phyloP scores from a whole-genome alignment of 202 grass and related monocot species.

The Bolboschoenoplectus hybrid region DNA sequence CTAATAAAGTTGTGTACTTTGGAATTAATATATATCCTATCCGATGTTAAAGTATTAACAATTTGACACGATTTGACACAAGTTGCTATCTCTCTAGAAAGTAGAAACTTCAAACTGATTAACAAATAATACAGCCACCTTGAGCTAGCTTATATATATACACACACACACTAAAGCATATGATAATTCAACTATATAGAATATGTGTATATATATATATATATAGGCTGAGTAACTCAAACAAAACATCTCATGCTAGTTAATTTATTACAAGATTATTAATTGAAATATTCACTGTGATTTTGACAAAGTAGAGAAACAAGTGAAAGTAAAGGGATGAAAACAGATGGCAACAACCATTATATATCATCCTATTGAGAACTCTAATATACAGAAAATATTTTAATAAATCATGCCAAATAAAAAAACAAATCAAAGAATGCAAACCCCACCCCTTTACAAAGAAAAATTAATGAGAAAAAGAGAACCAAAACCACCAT shows the following conservation, averaged over 20 bases:
- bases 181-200: too few relatives aligned
- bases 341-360: neutral
- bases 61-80: slow-evolving; percentile 1
- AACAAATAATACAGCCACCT: neutral
- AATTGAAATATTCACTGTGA: neutral
- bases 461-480: neutral
- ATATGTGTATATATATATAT: neutral
- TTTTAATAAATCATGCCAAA: neutral
- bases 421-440: neutral
- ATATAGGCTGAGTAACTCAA: neutral
- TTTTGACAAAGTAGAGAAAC: neutral
- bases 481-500: neutral
- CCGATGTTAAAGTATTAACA: neutral
- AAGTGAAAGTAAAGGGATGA: neutral
- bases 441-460: neutral
- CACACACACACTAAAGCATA: too few relatives aligned
- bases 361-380: neutral
- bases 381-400: neutral
- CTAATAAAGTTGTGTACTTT: neutral
- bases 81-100: neutral
- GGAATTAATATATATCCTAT: neutral
- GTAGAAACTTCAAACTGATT: neutral
- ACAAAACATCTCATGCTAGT: neutral
- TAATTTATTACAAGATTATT: neutral
- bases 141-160: neutral